Evolutionary conservation across 768 basidiomycete genomes (phyloP), one percentile per base, ranked within the genome.

Genomic region (Phaffia tasmanica): DNA sequence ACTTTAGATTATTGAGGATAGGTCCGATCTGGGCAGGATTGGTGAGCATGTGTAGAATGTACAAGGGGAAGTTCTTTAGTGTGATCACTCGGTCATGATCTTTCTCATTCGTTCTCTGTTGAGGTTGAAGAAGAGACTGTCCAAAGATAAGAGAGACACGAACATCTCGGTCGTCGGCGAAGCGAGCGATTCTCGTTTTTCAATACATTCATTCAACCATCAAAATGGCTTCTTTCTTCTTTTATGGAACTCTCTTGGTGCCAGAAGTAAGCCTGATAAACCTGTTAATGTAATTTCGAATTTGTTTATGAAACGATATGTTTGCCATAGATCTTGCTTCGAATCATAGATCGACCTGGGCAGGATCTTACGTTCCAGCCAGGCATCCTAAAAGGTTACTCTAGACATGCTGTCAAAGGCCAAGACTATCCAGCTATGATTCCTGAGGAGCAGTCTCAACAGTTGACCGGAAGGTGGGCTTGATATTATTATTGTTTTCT

Each of bases 391-490:
- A 42, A 54, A 19, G 64, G 64, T 30, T 53, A 49, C 29, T 35
- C 27, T 15, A 57, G 64, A 7, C 46, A 25, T 21, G 23, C 42
- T 25, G 64, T 65, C 57, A 30, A 59, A 3, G 64, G 58, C 5
- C 50, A 67, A 55, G 66, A 67, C 59, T 67, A 67, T 56, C 66
- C 66, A 8, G 66, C 51, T 21, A 15, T 62, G 21, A 42, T 66
- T 23, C n/a, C 50, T 8, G 53, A 63, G 29, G 54, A 63, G 49
- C 47, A 61, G 42, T 27, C 61, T 1, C 49, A 30, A 42, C 35
- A 42, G 35, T 42, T 42, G 54, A 64, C 11, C 21, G 54, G 29
- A 47, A 35, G 51, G 63, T 57, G 54, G 47, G 63, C 29, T 58
- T 50, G 48, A 27, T n/a, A n/a, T 21, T 57, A 29, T 29, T 32